Percentiles rank a stretch among this genome's conserved stretches.
Conservation (phyloP, 2,329 filamentous ascomycete genomes). For the Ophiostoma sp. region DNA sequence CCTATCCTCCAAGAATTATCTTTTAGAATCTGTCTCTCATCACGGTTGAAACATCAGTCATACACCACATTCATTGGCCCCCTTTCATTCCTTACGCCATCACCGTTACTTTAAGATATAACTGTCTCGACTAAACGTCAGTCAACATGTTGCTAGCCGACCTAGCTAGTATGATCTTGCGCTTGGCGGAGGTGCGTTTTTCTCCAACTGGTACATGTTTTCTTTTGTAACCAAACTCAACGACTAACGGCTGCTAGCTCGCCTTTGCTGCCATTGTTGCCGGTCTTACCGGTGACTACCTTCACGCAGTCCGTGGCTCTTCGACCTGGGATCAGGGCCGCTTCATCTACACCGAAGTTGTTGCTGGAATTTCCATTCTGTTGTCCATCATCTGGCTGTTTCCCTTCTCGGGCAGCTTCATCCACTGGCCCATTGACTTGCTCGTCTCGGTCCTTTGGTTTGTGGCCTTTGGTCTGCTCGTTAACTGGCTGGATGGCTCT, state of each 20-base stretch:
- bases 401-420: conserved; percentile 62
- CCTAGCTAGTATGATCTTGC: conserved; percentile 52
- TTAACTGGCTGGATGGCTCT: conserved; percentile 46
- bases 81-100: not conserved
- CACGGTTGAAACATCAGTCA: not conserved
- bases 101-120: not conserved
- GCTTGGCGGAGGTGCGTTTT: conserved; percentile 41
- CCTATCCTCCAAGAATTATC: not conserved
- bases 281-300: conserved; percentile 62
- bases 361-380: conserved; percentile 64
- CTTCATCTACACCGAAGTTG: conserved; percentile 69
- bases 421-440: conserved; percentile 66
- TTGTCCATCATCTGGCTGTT: conserved; percentile 67
- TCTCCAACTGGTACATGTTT: not conserved
- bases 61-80: not conserved
- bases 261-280: conserved; percentile 67
- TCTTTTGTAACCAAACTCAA: too few species aligned
- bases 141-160: conserved; percentile 49
- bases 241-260: conserved; percentile 37
- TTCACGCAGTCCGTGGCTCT: conserved; percentile 46
- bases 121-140: conserved; percentile 12
- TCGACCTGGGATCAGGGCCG: conserved; percentile 55
- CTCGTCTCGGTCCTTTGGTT: conserved; percentile 67
- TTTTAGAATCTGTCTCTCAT: not conserved
- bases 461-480: conserved; percentile 60